A percentile compares a stretch with the other conserved stretches of the same genome.
phyloP scores from a whole-genome alignment of 2,329 filamentous ascomycete genomes.

The Fusarium sp. region DNA sequence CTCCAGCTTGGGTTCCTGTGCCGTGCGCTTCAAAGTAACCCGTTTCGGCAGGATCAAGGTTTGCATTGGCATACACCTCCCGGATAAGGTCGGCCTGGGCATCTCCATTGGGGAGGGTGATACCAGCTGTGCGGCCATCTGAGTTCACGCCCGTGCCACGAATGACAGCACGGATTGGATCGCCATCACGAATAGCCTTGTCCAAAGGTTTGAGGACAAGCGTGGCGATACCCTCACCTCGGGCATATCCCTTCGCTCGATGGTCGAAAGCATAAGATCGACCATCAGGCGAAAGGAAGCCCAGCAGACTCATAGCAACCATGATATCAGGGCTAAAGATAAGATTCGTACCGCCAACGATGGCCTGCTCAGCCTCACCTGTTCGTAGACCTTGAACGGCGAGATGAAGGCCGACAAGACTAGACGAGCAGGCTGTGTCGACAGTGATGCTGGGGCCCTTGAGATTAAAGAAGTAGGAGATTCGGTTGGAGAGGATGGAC shows the following conservation, averaged over 20 bases:
- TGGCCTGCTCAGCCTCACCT: constrained; percentile 6
- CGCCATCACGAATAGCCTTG: neutral
- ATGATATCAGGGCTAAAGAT: constrained; percentile 19
- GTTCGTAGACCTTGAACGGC: constrained; percentile 1
- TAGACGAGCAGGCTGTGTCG: constrained; percentile 24
- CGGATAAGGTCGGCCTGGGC: constrained; percentile 4
- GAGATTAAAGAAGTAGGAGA: constrained; percentile 19
- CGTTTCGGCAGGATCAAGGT: neutral
- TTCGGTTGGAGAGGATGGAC: constrained; percentile 8
- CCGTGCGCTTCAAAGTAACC: constrained; percentile 11
- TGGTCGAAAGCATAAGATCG: constrained; percentile 11
- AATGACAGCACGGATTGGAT: constrained; percentile 7
- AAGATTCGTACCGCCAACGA: constrained; percentile 6
- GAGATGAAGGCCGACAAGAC: constrained; percentile 14
- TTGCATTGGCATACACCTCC: neutral
- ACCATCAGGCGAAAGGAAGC: constrained; percentile 1
- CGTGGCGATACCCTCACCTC: constrained; percentile 12
- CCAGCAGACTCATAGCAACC: neutral
- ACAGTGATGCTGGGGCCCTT: constrained; percentile 16
- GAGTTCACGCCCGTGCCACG: neutral
- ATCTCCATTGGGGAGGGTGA: neutral
- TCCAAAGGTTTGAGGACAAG: constrained; percentile 14
- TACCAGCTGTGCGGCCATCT: neutral
- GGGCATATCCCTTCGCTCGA: constrained; percentile 13
- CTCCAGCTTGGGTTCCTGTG: constrained; percentile 3